phyloP scores from a whole-genome alignment of 2,329 filamentous ascomycete genomes.

The Aureobasidium uvarum region DNA sequence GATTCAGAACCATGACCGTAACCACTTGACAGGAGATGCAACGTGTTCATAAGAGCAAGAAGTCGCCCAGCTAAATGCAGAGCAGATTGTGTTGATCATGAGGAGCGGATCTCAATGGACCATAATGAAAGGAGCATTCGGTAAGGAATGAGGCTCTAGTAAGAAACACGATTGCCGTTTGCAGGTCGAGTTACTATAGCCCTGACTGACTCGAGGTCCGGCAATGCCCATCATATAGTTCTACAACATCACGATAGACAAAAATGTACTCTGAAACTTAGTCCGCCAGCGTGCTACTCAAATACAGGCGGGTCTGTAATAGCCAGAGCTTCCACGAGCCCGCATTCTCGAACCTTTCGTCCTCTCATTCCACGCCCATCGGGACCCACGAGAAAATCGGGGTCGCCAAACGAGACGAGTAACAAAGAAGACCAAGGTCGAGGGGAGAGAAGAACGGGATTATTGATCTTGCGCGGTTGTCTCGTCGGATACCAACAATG shows the following conservation, averaged over 20 bases:
- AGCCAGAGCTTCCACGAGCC: slow-evolving; percentile 29
- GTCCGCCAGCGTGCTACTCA: slow-evolving; percentile 36
- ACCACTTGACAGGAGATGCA: neutral
- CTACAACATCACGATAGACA: too few species aligned
- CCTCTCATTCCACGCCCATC: neutral
- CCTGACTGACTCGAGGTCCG: too few species aligned
- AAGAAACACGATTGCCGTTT: too few species aligned
- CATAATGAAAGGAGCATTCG: too few species aligned
- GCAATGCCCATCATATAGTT: too few species aligned
- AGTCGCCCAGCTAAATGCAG: neutral
- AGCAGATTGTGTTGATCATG: neutral
- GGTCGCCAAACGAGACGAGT: slow-evolving; percentile 9
- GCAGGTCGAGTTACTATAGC: too few species aligned
- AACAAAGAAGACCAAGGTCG: slow-evolving; percentile 6
- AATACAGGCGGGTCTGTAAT: slow-evolving; percentile 38
- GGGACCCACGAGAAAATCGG: slow-evolving; percentile 1
- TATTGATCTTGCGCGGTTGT: slow-evolving; percentile 25
- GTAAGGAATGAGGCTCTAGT: too few species aligned
- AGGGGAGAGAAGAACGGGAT: slow-evolving; percentile 26
- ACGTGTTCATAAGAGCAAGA: neutral
- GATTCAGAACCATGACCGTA: too few species aligned
- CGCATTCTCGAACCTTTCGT: slow-evolving; percentile 2
- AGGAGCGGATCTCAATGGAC: neutral
- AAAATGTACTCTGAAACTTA: slow-evolving; percentile 37
- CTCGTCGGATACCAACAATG: slow-evolving; percentile 30